These are phyloP conservation scores for Coemansia sp. DNA, from an alignment of 192 early-diverging fungal genomes.

Conservation along the genomic window DNA sequence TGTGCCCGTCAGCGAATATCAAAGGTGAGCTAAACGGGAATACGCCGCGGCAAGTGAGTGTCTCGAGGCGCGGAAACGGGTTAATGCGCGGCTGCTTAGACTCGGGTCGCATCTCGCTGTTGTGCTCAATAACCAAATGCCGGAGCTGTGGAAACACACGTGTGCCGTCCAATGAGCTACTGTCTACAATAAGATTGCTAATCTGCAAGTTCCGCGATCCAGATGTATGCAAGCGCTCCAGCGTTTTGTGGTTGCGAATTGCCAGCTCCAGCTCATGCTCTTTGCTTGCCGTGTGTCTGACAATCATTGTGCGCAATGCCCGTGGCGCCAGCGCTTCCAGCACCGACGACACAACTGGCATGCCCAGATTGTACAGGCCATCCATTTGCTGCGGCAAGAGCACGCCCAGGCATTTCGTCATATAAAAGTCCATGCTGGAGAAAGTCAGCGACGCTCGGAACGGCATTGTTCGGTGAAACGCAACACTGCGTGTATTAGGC, in stretches of 20 bases:
- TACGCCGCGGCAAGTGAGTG: slow-evolving; percentile 2
- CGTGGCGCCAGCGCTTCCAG: not conserved
- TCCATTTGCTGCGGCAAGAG: not conserved
- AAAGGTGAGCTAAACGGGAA: slow-evolving; percentile 1
- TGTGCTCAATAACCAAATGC: not conserved
- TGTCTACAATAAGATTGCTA: not conserved
- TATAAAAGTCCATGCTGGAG: not conserved
- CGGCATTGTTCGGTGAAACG: not conserved
- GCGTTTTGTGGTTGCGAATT: not conserved
- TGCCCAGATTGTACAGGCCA: not conserved
- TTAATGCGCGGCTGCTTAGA: not conserved
- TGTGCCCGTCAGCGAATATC: not conserved
- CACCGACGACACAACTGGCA: not conserved
- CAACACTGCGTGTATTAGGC: not conserved
- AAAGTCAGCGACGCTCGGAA: not conserved
- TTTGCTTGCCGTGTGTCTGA: not conserved
- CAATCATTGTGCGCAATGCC: not conserved
- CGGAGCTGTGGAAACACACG: not conserved
- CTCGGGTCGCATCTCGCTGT: not conserved
- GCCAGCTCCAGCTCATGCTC: not conserved
- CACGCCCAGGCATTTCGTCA: not conserved
- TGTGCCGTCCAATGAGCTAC: not conserved
- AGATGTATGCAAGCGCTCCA: not conserved
- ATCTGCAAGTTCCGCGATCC: not conserved
- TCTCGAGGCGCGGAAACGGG: not conserved